These are phyloP conservation scores for Arabis hirsuta DNA, from an alignment of 345 rosid genomes.

Conservation along the genomic window DNA sequence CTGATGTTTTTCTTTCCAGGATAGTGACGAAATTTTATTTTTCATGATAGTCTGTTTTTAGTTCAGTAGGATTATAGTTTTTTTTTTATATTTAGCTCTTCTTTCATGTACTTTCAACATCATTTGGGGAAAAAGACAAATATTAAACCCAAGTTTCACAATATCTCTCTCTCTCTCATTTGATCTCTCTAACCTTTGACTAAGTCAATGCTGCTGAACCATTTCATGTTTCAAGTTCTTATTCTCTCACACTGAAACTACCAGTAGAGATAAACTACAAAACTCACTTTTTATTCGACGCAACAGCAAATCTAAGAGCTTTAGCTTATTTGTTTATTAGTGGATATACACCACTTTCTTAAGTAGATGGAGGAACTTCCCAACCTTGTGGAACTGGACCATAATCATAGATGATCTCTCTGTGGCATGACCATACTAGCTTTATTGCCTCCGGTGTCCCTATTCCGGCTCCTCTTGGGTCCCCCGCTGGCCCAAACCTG, in stretches of 20 bases:
- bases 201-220: slow-evolving; percentile 20
- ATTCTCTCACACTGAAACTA: slow-evolving; percentile 33
- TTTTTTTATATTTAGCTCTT: too few species aligned
- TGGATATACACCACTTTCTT: slow-evolving; percentile 24
- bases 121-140: not conserved
- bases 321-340: not conserved
- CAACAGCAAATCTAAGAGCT: slow-evolving; percentile 17
- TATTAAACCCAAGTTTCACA: not conserved
- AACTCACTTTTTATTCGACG: slow-evolving; percentile 26
- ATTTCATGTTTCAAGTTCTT: slow-evolving; percentile 23
- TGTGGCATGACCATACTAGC: slow-evolving; percentile 97
- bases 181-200: not conserved
- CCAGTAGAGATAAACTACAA: slow-evolving; percentile 29
- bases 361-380: slow-evolving; percentile 84
- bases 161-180: too few species aligned
- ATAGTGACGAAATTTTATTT: slow-evolving; percentile 34
- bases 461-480: slow-evolving; percentile 98
- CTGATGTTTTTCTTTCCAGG: not conserved
- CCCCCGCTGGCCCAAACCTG: slow-evolving; percentile 99
- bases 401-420: slow-evolving; percentile 85
- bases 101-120: not conserved
- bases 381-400: slow-evolving; percentile 83
- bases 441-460: slow-evolving; percentile 98
- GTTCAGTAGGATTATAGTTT: not conserved
- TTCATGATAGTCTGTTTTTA: not conserved